Base-by-base conservation (phyloP, 164 flowering plant species). In the Vitis labrusca region DNA sequence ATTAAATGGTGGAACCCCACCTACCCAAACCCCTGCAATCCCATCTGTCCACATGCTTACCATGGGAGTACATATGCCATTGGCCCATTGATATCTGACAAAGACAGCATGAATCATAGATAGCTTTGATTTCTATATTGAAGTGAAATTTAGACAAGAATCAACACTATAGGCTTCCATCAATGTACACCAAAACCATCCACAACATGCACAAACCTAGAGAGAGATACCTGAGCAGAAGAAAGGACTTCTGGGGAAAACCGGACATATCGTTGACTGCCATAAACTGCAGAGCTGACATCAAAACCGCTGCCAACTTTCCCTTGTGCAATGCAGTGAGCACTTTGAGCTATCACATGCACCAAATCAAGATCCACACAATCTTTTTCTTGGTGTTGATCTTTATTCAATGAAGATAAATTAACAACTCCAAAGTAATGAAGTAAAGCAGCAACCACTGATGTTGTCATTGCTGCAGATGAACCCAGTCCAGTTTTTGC, bases 301-400 rank as follows among this genome's bases (percentile, higher is more conserved):
- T 96, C 99, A 88, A 96, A 96, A 9, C 99, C 99, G 82, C 99
- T 96, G 52, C 99, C 99, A 63, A 96, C 95, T 78, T 96, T 96
- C 73, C 99, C 99, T 81, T 96, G 99, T 30, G 99, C 99, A 68
- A 96, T 81, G 71, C 98, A 96, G 67, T 96, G 99, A 61, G 97
- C 92, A 79, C 83, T 89, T 84, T 96, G 99, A 65, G 99, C 93
- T 63, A 93, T 88, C 52, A 83, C 70, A 78, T 96, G 99, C 66
- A 96, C 91, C 64, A 90, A 30, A 82, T 96, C 97, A 74, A 96
- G 88, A 76, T 86, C 91, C 30, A 59, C 29, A 57, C 14, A 64
- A 9, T 63, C 73, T 51, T 63, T 64, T 56, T 64, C 73, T 51
- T 75, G 86, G 64, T 72, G 80, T 7, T 52, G 68, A 72, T 61